Percentiles rank a stretch among this genome's conserved stretches.
Evolutionary conservation across 805 yeast genomes (phyloP).

Genomic region (Alloascoidea africana): DNA sequence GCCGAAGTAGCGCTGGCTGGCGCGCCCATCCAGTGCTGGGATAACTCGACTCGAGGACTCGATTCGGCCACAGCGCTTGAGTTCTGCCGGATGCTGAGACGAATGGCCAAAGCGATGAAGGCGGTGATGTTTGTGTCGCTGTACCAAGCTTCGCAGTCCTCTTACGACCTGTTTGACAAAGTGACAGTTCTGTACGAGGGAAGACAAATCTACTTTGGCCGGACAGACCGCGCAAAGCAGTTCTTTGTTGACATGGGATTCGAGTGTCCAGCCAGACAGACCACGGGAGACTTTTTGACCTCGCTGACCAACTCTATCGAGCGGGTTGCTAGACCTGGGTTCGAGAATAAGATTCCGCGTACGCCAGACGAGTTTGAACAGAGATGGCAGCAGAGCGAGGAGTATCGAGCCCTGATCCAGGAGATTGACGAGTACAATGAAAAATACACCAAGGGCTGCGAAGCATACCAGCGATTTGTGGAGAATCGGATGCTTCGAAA

Average conservation of each 20-base stretch:
- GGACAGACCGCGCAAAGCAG: constrained; percentile 28
- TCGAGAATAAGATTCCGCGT: constrained; percentile 31
- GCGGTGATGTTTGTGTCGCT: constrained; percentile 48
- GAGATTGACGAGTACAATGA: constrained; percentile 25
- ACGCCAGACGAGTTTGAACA: constrained; percentile 36
- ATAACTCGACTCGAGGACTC: constrained; percentile 58
- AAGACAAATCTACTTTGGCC: constrained; percentile 38
- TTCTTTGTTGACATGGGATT: constrained; percentile 41
- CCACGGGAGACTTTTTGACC: constrained; percentile 44
- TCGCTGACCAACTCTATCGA: constrained; percentile 39
- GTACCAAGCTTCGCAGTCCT: constrained; percentile 41
- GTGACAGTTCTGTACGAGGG: constrained; percentile 41
- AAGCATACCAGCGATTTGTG: constrained; percentile 11
- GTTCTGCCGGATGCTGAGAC: constrained; percentile 40
- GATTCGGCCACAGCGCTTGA: constrained; percentile 60
- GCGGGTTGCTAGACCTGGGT: constrained; percentile 27
- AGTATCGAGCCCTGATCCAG: constrained; percentile 21
- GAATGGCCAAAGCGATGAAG: constrained; percentile 32
- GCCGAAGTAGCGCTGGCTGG: constrained; percentile 33
- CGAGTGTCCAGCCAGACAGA: constrained; percentile 38
- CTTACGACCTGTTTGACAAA: constrained; percentile 38
- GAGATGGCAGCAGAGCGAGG: constrained; percentile 32
- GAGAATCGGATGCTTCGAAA: constrained; percentile 17
- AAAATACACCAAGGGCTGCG: constrained; percentile 12
- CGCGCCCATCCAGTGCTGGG: constrained; percentile 41